Evolutionary conservation across 1,284 basidiomycete species (phyloP), one percentile per base, ranked within the genome.

Genomic region (Rhizoctonia solani): DNA sequence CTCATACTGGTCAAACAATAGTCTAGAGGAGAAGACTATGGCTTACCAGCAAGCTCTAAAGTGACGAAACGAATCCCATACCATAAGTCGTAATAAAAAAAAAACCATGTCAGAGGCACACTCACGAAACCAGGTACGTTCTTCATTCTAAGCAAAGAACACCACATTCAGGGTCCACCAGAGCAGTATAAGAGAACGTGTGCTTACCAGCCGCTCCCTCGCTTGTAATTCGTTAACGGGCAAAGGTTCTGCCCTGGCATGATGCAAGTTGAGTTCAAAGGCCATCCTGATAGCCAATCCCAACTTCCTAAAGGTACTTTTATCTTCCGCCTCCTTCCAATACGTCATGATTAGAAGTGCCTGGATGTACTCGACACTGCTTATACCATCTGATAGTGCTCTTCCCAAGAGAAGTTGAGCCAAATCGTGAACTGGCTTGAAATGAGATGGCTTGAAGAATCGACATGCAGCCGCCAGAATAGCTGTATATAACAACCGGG

Each of bases 241-340:
- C 54, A 77, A 55, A 2, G 74, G 74, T 13, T 74, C 50, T 3
- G 69, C 53, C 6, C 71, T 71, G 16, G 67, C 69, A 21, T 69
- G 69, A 65, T 76, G 71, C 9, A 79, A 72, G 0, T 74, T 73
- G 27, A 79, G 70, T 68, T 78, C 75, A 67, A 76, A 76, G 0
- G 75, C 78, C 65, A 77, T 75, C 14, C 77, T 74, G 8, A 72
- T 71, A 0, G 71, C 73, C 32, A 71, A 46, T 16, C 75, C 75
- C 0, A 77, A 71, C 61, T 75, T 75, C 25, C 76, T 70, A 72
- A 76, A 74, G 4, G 72, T 72, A 0, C 75, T 75, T 6, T 72
- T 71, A 58, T 79, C 78, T n/a, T 74, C 72, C 1, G 76, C 72
- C 49, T 76, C 74, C 68, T 78, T 78, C 79, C 79, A 81, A 32